phyloP scores from a whole-genome alignment of 108 stramenopile species.

The Discostella pseudostelligera region DNA sequence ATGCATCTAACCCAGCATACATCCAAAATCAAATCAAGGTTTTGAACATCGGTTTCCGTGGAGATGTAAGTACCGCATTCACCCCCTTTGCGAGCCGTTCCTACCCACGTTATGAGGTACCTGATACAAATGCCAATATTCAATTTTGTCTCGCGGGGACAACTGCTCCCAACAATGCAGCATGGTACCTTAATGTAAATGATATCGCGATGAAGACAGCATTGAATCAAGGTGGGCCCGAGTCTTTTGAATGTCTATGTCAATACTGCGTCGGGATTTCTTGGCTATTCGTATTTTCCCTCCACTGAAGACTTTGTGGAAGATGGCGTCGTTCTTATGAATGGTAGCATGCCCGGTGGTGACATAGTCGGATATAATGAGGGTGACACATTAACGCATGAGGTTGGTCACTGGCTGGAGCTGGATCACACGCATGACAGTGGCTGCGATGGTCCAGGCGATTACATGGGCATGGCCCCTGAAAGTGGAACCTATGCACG shows the following conservation, averaged over 20 bases:
- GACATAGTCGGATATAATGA: neutral
- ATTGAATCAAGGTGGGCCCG: neutral
- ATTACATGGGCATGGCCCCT: constrained; percentile 5
- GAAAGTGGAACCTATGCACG: too few species aligned
- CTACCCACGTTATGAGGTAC: neutral
- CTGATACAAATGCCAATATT: neutral
- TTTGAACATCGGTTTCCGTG: constrained; percentile 15
- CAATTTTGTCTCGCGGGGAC: constrained; percentile 1
- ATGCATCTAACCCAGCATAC: neutral
- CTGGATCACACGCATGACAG: constrained; percentile 13
- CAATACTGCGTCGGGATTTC: neutral
- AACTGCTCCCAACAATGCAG: neutral
- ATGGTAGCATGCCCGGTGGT: constrained; percentile 13
- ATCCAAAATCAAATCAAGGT: constrained; percentile 16
- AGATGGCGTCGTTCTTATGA: constrained; percentile 23
- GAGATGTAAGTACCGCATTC: neutral
- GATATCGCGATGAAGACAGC: neutral
- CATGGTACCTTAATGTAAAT: neutral
- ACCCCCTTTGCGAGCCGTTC: neutral
- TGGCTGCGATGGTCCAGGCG: neutral
- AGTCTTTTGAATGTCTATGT: constrained; percentile 28
- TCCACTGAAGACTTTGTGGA: neutral
- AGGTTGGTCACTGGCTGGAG: constrained; percentile 36
- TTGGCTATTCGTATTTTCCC: constrained; percentile 17
- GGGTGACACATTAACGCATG: constrained; percentile 4